phyloP scores from a whole-genome alignment of 2,329 filamentous ascomycete genomes.

The Paraphoma chrysanthemicola region DNA sequence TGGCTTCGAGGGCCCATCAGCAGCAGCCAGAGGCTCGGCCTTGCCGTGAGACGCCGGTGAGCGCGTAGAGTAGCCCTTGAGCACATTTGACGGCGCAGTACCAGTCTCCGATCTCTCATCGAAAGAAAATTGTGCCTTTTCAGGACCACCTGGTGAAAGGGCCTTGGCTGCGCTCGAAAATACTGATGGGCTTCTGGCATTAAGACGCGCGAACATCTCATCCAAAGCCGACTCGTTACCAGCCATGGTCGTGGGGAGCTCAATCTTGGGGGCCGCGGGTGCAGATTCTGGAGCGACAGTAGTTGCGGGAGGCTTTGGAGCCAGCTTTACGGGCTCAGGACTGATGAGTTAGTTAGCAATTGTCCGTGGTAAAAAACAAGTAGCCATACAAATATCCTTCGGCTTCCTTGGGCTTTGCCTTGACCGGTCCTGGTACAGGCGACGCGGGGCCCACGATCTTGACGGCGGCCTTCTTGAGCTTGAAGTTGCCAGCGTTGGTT shows the following conservation, averaged over 20 bases:
- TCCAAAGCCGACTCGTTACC: constrained; percentile 16
- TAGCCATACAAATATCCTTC: constrained; percentile 19
- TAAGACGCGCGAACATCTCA: constrained; percentile 27
- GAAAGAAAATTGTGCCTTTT: constrained; percentile 11
- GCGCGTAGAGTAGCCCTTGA: background rate
- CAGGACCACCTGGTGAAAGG: background rate
- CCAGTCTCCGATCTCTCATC: background rate
- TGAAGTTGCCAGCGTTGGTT: constrained; percentile 17
- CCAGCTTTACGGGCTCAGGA: background rate
- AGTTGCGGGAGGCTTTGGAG: too few species aligned
- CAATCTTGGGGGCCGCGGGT: constrained; percentile 1
- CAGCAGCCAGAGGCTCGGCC: background rate
- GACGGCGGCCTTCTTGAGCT: constrained; percentile 27
- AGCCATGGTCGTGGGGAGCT: background rate
- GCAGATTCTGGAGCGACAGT: background rate
- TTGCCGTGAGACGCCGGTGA: background rate
- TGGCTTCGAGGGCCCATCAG: too few species aligned
- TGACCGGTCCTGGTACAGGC: constrained; percentile 8
- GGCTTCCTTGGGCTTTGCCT: constrained; percentile 5
- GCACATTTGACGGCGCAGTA: background rate
- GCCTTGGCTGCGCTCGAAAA: background rate
- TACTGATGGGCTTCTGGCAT: background rate
- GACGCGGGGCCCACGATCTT: background rate
- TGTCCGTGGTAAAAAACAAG: background rate
- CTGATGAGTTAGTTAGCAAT: background rate